Evolutionary conservation across 768 basidiomycete species (phyloP).

Genomic region (Rhizopogon roseolus): DNA sequence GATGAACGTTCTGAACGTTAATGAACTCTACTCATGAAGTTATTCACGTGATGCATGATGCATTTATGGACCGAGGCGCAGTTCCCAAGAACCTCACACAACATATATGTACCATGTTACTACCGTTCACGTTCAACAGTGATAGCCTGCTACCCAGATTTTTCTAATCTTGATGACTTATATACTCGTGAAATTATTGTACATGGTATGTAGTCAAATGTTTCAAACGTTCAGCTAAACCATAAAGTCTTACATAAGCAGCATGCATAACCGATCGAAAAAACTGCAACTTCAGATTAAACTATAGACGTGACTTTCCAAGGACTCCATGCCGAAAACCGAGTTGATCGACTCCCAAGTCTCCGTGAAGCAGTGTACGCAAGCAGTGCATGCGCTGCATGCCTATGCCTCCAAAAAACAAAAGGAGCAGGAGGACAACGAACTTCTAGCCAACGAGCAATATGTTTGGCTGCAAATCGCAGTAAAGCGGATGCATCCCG

Average conservation of each 20-base stretch:
- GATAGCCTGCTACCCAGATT: no score
- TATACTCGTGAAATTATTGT: not conserved
- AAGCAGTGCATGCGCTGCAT: slow-evolving; percentile 76
- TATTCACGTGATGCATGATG: not conserved
- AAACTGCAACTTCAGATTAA: not conserved
- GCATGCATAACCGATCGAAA: not conserved
- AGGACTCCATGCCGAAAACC: slow-evolving; percentile 36
- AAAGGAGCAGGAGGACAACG: slow-evolving; percentile 60
- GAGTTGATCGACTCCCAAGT: slow-evolving; percentile 69
- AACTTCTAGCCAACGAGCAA: slow-evolving; percentile 80
- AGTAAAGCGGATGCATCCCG: slow-evolving; percentile 76
- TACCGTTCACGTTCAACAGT: no score
- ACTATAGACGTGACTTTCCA: not conserved
- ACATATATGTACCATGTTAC: no score
- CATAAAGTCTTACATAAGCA: not conserved
- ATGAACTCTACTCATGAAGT: not conserved
- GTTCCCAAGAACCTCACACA: no score
- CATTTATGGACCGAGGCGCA: no score
- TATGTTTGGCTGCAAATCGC: slow-evolving; percentile 86
- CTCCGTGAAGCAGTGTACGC: slow-evolving; percentile 65
- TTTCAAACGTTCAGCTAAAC: not conserved
- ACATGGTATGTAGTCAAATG: not conserved
- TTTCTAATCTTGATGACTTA: no score
- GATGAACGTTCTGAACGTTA: not conserved
- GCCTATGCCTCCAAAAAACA: slow-evolving; percentile 63